Conservation (phyloP, 2,329 filamentous ascomycete species). For the Penicillium sp. region DNA sequence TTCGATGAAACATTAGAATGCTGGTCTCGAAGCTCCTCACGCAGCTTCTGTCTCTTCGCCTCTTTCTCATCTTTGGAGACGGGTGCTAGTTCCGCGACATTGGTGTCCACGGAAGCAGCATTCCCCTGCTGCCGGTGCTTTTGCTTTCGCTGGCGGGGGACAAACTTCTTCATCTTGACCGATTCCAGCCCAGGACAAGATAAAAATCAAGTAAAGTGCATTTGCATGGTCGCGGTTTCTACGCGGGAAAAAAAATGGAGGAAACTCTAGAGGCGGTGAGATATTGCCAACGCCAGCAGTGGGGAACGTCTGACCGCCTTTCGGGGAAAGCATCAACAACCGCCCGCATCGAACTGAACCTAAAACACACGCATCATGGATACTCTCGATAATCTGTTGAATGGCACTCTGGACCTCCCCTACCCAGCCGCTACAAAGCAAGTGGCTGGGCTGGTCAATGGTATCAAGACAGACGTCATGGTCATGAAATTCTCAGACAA, state of each 20-base stretch:
- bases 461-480: conserved; percentile 68
- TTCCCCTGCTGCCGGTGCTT: conserved; percentile 42
- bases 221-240: conserved; percentile 5
- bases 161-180: conserved; percentile 47
- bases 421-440: conserved; percentile 68
- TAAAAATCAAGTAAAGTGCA: conserved; percentile 6
- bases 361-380: conserved; percentile 24
- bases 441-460: conserved; percentile 62
- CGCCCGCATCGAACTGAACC: background rate
- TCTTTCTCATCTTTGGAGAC: conserved; percentile 54
- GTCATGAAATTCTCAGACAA: conserved; percentile 80
- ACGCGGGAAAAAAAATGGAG: conserved; percentile 21
- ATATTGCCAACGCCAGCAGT: conserved; percentile 15
- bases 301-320: conserved; percentile 18
- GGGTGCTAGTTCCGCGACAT: conserved; percentile 43
- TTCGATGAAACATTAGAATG: conserved; percentile 60
- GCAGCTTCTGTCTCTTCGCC: conserved; percentile 51
- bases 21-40: conserved; percentile 54
- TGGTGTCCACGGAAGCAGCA: conserved; percentile 45
- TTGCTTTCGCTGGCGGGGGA: conserved; percentile 60
- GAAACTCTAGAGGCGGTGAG: conserved; percentile 15
- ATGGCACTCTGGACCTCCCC: conserved; percentile 50
- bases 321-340: conserved; percentile 6
- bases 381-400: conserved; percentile 25
- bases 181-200: conserved; percentile 14